Evolutionary conservation across 352 stramenopile genomes (phyloP).

Genomic region (Phytophthora pluvialis): DNA sequence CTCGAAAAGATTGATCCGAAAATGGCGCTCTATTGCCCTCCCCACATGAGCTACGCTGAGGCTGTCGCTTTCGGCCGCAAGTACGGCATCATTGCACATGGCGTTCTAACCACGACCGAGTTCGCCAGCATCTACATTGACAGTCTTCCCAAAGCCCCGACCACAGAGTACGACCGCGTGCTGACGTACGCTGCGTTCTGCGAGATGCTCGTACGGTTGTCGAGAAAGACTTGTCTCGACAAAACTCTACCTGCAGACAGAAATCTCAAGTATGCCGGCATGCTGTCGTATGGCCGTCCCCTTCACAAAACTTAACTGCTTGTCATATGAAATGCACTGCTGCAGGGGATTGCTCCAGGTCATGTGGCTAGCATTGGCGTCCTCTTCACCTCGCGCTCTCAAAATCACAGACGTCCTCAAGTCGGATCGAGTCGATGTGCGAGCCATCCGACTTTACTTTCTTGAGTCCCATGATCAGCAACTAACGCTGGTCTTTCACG

Average conservation of each 20-base stretch:
- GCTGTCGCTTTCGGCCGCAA: conserved; percentile 70
- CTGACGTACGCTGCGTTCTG: conserved; percentile 69
- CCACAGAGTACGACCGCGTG: conserved; percentile 66
- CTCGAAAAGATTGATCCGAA: conserved; percentile 75
- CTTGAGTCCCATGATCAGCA: background rate
- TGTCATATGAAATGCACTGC: background rate
- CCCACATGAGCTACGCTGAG: conserved; percentile 75
- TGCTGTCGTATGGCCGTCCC: background rate
- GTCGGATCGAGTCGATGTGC: conserved; percentile 63
- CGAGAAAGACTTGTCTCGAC: conserved; percentile 50
- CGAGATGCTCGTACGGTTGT: conserved; percentile 70
- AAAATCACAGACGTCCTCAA: conserved; percentile 80
- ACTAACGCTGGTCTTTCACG: background rate
- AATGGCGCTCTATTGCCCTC: conserved; percentile 46
- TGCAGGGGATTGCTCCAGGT: conserved; percentile 75
- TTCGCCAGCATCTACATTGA: conserved; percentile 82
- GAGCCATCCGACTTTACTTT: background rate
- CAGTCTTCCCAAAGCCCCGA: conserved; percentile 60
- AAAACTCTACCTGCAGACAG: conserved; percentile 43
- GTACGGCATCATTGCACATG: conserved; percentile 80
- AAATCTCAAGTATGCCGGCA: conserved; percentile 61
- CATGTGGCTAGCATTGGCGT: conserved; percentile 80
- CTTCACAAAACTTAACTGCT: background rate
- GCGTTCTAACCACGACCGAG: conserved; percentile 79
- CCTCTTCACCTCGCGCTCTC: conserved; percentile 52